phyloP scores from a whole-genome alignment of 495 filamentous ascomycete genomes.

The Penicillium maclennaniae region DNA sequence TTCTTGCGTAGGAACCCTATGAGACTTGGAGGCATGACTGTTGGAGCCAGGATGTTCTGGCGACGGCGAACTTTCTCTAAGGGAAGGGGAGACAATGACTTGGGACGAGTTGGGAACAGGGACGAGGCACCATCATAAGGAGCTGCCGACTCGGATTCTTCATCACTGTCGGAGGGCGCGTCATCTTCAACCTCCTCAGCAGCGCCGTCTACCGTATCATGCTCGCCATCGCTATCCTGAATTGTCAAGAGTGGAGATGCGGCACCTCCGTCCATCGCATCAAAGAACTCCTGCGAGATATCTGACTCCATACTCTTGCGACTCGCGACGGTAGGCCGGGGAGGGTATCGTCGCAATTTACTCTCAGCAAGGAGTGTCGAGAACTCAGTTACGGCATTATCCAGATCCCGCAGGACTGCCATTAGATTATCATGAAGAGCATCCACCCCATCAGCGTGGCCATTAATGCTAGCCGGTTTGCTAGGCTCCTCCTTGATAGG shows the following conservation, averaged over 20 bases:
- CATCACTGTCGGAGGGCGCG: constrained; percentile 50
- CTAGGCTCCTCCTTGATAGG: constrained; percentile 30
- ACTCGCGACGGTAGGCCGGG: constrained; percentile 46
- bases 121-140: constrained; percentile 37
- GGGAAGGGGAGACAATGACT: constrained; percentile 75
- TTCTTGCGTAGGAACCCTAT: constrained; percentile 96
- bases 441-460: constrained; percentile 49
- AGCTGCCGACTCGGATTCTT: constrained; percentile 44
- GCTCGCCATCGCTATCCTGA: constrained; percentile 57
- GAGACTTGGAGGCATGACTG: constrained; percentile 76
- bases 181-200: constrained; percentile 36
- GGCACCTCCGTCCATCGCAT: constrained; percentile 70
- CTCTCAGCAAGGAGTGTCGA: constrained; percentile 69
- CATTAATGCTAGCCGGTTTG: constrained; percentile 36
- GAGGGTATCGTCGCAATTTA: constrained; percentile 67
- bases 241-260: constrained; percentile 73
- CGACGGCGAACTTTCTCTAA: constrained; percentile 64
- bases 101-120: constrained; percentile 70
- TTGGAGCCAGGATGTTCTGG: constrained; percentile 64
- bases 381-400: constrained; percentile 78
- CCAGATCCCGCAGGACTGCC: constrained; percentile 75
- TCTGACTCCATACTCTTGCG: constrained; percentile 79
- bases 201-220: constrained; percentile 20
- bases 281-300: constrained; percentile 86
- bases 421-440: constrained; percentile 74